Evolutionary conservation across 768 basidiomycete genomes (phyloP).

Genomic region (Russula vinacea): DNA sequence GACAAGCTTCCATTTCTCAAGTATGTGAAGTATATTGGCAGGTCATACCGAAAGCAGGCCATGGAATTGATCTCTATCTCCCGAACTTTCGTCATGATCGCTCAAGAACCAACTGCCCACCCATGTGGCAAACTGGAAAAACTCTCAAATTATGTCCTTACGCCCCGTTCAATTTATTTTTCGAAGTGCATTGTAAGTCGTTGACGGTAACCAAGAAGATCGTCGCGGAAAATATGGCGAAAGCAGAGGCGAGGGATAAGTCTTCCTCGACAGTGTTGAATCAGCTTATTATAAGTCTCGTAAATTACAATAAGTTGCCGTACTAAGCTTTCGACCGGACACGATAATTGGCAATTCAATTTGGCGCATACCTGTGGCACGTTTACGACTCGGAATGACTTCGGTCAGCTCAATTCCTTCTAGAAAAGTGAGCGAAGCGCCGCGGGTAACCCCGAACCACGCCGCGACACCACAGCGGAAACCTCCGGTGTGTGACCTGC

Average conservation of each 20-base stretch:
- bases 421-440: too few relatives aligned
- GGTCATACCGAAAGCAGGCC: constrained; percentile 11
- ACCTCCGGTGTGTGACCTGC: too few relatives aligned
- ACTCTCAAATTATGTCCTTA: background rate
- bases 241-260: background rate
- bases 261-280: background rate
- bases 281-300: too few relatives aligned
- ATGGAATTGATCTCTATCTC: constrained; percentile 2
- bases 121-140: background rate
- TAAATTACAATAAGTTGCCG: too few relatives aligned
- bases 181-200: background rate
- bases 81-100: background rate
- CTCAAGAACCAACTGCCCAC: background rate
- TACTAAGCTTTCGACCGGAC: too few relatives aligned
- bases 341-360: too few relatives aligned
- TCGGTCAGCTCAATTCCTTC: too few relatives aligned
- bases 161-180: background rate
- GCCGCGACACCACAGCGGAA: too few relatives aligned
- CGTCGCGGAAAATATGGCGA: background rate
- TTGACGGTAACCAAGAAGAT: background rate
- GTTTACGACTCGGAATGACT: too few relatives aligned
- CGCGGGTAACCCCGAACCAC: too few relatives aligned
- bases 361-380: too few relatives aligned
- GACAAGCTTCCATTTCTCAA: background rate
- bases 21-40: constrained; percentile 7